These are phyloP conservation scores for Clarkia xantiana DNA, from an alignment of 345 rosid species.

Conservation along the genomic window DNA sequence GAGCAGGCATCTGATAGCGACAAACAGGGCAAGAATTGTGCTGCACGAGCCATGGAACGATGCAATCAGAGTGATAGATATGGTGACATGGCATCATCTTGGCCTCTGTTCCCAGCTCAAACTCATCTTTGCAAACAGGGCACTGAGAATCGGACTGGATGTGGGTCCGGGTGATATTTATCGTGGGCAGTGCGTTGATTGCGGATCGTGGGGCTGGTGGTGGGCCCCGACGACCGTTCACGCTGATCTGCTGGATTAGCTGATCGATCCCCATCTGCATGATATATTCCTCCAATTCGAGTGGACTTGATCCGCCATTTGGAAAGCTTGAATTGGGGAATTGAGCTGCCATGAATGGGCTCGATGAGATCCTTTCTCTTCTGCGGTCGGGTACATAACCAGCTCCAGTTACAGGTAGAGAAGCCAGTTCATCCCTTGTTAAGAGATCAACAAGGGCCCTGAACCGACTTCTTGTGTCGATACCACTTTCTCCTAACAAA, in stretches of 20 bases:
- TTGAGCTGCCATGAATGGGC: conserved; percentile 1
- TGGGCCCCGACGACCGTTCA: conserved; percentile 19
- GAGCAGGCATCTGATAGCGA: conserved; percentile 19
- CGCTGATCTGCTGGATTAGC: conserved; percentile 16
- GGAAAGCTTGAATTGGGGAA: neutral
- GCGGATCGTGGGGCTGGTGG: conserved; percentile 22
- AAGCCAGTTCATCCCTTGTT: too few relatives aligned
- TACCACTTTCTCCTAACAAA: conserved; percentile 7
- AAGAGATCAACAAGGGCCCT: neutral
- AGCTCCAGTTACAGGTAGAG: too few relatives aligned
- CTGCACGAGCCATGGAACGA: conserved; percentile 24
- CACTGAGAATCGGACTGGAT: conserved; percentile 22
- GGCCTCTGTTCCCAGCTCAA: conserved; percentile 28
- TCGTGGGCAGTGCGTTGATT: conserved; percentile 23
- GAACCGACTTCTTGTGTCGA: neutral
- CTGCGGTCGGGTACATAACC: neutral
- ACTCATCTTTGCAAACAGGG: conserved; percentile 34
- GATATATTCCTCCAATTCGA: conserved; percentile 9
- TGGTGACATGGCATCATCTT: conserved; percentile 34
- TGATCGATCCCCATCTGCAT: conserved; percentile 24
- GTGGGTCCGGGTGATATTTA: conserved; percentile 22
- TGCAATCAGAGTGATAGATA: conserved; percentile 26
- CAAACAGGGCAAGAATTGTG: conserved; percentile 41
- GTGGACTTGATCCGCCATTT: conserved; percentile 4
- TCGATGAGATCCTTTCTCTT: neutral